Evolutionary conservation across 2,329 filamentous ascomycete genomes (phyloP).

Genomic region (Stachybotrys elegans): DNA sequence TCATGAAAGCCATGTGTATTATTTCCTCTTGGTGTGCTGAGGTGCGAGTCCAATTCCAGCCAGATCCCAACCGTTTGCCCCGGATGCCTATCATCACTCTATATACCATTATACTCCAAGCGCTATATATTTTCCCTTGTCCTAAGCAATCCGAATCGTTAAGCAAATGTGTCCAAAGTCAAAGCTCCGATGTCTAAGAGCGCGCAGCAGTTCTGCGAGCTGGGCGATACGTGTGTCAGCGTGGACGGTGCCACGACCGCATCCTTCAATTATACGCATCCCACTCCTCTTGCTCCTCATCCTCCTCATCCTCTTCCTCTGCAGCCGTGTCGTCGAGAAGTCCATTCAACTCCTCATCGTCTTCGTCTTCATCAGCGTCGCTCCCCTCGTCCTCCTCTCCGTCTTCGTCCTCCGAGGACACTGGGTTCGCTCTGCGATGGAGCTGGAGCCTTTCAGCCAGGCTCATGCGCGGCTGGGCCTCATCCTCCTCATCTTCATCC

Average conservation of each 20-base stretch:
- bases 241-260: not conserved
- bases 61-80: not conserved
- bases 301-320: slow-evolving; percentile 23
- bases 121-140: not conserved
- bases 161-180: too few relatives aligned
- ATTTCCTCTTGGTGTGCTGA: not conserved
- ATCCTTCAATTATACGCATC: not conserved
- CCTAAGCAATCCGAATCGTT: not conserved
- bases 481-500: slow-evolving; percentile 10
- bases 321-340: slow-evolving; percentile 27
- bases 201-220: too few relatives aligned
- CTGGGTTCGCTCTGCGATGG: slow-evolving; percentile 11
- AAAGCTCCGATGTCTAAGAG: too few relatives aligned
- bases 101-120: too few relatives aligned
- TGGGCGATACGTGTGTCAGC: too few relatives aligned
- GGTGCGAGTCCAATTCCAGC: not conserved
- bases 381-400: slow-evolving; percentile 13
- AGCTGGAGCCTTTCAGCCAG: slow-evolving; percentile 17
- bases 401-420: slow-evolving; percentile 12
- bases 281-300: slow-evolving; percentile 8
- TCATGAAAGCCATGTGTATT: not conserved
- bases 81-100: too few relatives aligned
- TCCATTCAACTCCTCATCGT: slow-evolving; percentile 16
- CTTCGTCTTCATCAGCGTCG: slow-evolving; percentile 14
- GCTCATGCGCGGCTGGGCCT: slow-evolving; percentile 10